Conservation (phyloP, 148 eudicot genomes). For the Rhododendron mucronatum region DNA sequence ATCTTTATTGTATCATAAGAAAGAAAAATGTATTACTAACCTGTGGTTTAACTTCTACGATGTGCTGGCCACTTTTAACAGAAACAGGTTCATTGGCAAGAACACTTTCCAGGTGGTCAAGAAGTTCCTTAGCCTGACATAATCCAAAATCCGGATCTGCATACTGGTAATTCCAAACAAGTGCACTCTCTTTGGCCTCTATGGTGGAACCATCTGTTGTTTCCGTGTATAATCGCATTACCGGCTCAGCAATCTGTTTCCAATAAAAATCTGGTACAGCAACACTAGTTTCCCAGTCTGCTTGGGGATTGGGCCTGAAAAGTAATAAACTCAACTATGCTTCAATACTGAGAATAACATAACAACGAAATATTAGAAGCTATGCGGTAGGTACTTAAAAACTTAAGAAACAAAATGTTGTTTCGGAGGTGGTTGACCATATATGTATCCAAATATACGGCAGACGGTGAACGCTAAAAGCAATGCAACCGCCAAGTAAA, state of each 20-base stretch:
- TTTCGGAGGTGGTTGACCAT: not conserved
- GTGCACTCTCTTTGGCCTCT: conserved; percentile 58
- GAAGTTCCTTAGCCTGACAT: conserved; percentile 69
- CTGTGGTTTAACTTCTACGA: conserved; percentile 83
- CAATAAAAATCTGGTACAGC: conserved; percentile 54
- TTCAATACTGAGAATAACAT: not conserved
- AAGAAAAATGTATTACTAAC: conserved; percentile 23
- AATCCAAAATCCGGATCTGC: conserved; percentile 76
- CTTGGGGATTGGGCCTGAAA: conserved; percentile 39
- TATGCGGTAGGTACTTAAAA: not conserved
- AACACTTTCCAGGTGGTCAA: conserved; percentile 73
- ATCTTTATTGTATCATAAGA: not conserved
- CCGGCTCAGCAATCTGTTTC: conserved; percentile 72
- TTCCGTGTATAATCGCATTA: conserved; percentile 63
- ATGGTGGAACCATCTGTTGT: conserved; percentile 75
- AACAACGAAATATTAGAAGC: not conserved
- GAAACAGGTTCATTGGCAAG: conserved; percentile 76
- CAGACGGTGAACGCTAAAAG: not conserved
- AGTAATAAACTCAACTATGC: not conserved
- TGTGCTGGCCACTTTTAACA: conserved; percentile 66
- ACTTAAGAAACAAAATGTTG: not conserved
- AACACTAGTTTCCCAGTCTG: conserved; percentile 61
- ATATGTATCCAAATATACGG: not conserved
- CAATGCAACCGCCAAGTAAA: not conserved
- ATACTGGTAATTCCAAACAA: conserved; percentile 63